Base-by-base conservation (phyloP, 106 monocot species). In the Acorus calamus region DNA sequence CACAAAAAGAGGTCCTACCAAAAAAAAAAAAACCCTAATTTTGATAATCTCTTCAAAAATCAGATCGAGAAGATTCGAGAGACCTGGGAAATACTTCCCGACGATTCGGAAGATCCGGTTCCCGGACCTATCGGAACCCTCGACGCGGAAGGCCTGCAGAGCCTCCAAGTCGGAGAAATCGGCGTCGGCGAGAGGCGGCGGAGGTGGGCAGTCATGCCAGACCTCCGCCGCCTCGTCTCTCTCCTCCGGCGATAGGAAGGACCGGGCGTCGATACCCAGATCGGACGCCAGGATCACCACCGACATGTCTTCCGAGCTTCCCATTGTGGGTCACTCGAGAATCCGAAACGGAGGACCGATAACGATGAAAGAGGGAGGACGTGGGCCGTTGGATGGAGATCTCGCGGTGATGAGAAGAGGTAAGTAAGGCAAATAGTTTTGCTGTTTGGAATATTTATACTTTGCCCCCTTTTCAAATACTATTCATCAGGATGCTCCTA, bases 11-110 rank as follows among this genome's bases (percentile, higher is more conserved):
- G 28, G 28, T 28, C 28, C 28, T 28, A 28, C 28, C 42, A 55
- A 44, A 51, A 56, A 46, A 46, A n/a, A n/a, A n/a, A n/a, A n/a
- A n/a, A n/a, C n/a, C 4, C 11, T 6, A 11, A 41, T 4, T 9
- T 42, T 49, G 7, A 7, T 8, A 28, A 42, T 3, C 6, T 41
- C 2, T 11, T 13, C 8, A 44, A 46, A 9, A 43, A 45, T 46
- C 11, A 8, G 46, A 11, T 10, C 9, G 8, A n/a, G 3, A 3
- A 42, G 45, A 5, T 7, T 11, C 10, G 49, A n/a, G 3, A 53
- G 52, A 94, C 94, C 94, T 57, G 94, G 94, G 56, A 96, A 96
- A 48, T 70, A 85, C 72, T 87, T 96, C 11, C 94, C 94, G 49
- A 90, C 94, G 68, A 96, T 83, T n/a, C 94, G 79, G 65, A 96